Conservation (phyloP, 208 protist species). For the Trypanosomatidae sp. region DNA sequence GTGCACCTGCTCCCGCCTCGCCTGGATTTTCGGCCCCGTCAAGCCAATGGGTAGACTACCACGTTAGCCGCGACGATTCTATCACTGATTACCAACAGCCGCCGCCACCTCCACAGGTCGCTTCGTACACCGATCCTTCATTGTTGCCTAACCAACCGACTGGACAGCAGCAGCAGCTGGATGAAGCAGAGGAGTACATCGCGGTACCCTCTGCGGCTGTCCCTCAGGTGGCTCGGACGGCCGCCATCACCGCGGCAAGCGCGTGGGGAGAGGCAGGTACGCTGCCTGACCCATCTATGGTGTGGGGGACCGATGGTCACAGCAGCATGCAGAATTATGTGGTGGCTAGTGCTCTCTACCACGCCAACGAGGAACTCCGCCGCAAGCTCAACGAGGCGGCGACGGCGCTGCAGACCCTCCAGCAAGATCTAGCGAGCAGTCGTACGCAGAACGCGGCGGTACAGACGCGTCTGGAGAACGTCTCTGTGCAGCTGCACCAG, state of each 20-base stretch:
- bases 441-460: constrained; percentile 35
- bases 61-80: constrained; percentile 1
- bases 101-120: not conserved
- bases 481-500: constrained; percentile 77
- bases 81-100: not conserved
- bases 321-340: constrained; percentile 78
- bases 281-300: constrained; percentile 82
- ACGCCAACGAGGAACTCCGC: constrained; percentile 87
- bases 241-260: constrained; percentile 29
- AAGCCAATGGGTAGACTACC: constrained; percentile 6
- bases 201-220: constrained; percentile 39
- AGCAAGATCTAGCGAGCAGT: constrained; percentile 68
- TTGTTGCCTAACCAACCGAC: not conserved
- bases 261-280: constrained; percentile 34
- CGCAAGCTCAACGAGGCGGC: constrained; percentile 75
- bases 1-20: not conserved
- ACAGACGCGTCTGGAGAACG: constrained; percentile 59
- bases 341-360: constrained; percentile 79
- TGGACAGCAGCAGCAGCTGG: not conserved
- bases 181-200: constrained; percentile 35
- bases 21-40: not conserved
- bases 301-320: constrained; percentile 80
- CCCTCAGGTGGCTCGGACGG: constrained; percentile 33
- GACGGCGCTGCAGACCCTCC: constrained; percentile 54
- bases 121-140: not conserved